Evolutionary conservation across 495 filamentous ascomycete species (phyloP).

Genomic region (Aspergillus sclerotiicarbonarius): DNA sequence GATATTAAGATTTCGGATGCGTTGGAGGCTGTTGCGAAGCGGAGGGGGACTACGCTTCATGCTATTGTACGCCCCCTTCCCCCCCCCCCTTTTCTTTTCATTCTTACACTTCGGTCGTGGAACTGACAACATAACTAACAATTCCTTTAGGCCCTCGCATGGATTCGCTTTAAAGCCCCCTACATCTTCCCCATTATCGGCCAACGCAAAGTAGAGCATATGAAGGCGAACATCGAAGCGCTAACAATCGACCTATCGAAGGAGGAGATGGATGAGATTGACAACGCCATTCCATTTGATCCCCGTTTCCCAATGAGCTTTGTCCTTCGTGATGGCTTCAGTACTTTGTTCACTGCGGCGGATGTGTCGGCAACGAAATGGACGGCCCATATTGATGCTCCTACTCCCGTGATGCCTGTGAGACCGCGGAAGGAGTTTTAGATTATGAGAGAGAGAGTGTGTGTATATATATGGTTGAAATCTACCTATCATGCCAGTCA

Average conservation of each 20-base stretch:
- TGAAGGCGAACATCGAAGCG: constrained; percentile 62
- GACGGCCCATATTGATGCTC: constrained; percentile 13
- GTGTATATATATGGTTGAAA: background rate
- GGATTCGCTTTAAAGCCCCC: constrained; percentile 69
- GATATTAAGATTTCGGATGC: constrained; percentile 16
- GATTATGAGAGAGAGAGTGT: background rate
- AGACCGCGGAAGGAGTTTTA: constrained; percentile 6
- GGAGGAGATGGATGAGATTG: constrained; percentile 58
- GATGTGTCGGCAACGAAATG: constrained; percentile 14
- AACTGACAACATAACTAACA: background rate
- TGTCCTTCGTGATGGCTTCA: constrained; percentile 8
- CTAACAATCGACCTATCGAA: constrained; percentile 52
- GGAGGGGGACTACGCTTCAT: constrained; percentile 11
- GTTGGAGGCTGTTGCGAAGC: constrained; percentile 12
- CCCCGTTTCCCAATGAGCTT: constrained; percentile 14
- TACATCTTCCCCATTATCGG: constrained; percentile 78
- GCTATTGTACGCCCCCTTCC: constrained; percentile 12
- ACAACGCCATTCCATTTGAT: constrained; percentile 48
- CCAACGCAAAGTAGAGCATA: constrained; percentile 61
- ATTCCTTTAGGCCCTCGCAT: constrained; percentile 57
- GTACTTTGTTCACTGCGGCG: constrained; percentile 10
- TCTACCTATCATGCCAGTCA: background rate
- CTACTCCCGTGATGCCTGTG: constrained; percentile 2
- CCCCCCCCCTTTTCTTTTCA: background rate
- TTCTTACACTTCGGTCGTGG: background rate